Evolutionary conservation across 192 early-diverging fungal genomes (phyloP), one percentile per base, ranked within the genome.

Genomic region (Backusella westeae): DNA sequence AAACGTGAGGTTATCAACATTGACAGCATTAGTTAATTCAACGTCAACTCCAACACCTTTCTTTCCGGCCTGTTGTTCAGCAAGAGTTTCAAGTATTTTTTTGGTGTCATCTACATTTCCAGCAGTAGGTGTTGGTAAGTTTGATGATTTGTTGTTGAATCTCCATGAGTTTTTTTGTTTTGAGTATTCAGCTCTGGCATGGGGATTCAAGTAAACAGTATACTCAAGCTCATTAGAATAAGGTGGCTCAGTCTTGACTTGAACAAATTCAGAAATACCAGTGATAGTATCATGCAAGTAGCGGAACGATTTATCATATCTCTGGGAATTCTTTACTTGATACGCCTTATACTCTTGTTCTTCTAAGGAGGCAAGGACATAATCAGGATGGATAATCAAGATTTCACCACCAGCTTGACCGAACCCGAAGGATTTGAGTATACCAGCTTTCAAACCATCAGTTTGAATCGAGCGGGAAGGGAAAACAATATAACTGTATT

Each of bases 361-460:
- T 75, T 91, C 87, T n/a, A 97, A 82, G 41, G 92, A 88, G 44
- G 86, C 92, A 17, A 96, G 82, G 53, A 96, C 83, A 80, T 94
- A 95, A 82, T 97, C 94, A 6, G 96, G 91, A 85, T 96, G 95
- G 39, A 98, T 84, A 63, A 96, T 80, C 12, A 98, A 89, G 6
- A 93, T 80, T 79, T 98, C 96, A 76, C 90, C 95, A 72, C 96
- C 96, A 68, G 94, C 96, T 81, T 98, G 96, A 52, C 96, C 95
- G 83, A 96, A 98, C 42, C 96, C 96, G 81, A 98, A 98, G 59
- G 91, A 93, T 87, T 98, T 98, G 77, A 98, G 89, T 63, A 98
- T 76, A 77, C 87, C 95, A 5, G 96, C 95, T 84, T 95, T 95
- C 80, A 98, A 75, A 67, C 96, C 95, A 74, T 95, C 89, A 12